Evolutionary conservation across 2,329 filamentous ascomycete species (phyloP), one percentile per base, ranked within the genome.

Genomic region (Neonectria hederae): DNA sequence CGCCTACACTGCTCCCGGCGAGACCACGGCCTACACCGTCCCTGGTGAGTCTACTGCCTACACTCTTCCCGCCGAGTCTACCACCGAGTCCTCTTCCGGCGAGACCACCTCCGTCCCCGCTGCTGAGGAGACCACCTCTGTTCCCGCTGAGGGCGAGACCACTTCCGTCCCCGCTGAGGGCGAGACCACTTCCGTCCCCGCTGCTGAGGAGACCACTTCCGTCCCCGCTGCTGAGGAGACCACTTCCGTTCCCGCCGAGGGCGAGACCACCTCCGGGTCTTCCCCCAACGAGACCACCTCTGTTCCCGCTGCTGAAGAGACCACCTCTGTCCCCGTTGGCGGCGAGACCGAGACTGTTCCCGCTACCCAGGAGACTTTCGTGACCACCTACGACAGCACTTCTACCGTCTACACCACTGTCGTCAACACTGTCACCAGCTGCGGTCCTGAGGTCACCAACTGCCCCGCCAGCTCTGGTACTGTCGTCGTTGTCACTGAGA

Each of bases 341-440:
- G 59, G 52, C 48, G 43, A 60, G 56, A 63, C 51, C 24, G 53
- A 59, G 55, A 56, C 63, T 24, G 60, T 65, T 42, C 54, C 63
- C 48, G 65, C 63, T 14, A 67, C 65, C 11, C 57, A 65, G 9
- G 61, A 66, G 22, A 68, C 66, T 38, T 69, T 70, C 56, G 66
- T 73, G 55, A 79, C 76, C 63, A 81, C 78, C 70, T 83, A 80
- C 74, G 74, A 81, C 69, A 81, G 76, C 68, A 82, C 82, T 65
- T 83, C 83, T 2, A 85, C 84, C 54, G 76, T 87, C 74, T 85
- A 80, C 80, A 82, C 81, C 65, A 87, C 85, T 45, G 74, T 77
- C 2, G 74, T 82, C 64, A 79, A 79, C 65, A 87, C 85, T 60
- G 78, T 87, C 76, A 86, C 81, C 63, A 82, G 80, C 73, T 85